Evolutionary conservation across 129 eudicot species (phyloP), one percentile per base, ranked within the genome.

Genomic region (Flaveria ramosissima): DNA sequence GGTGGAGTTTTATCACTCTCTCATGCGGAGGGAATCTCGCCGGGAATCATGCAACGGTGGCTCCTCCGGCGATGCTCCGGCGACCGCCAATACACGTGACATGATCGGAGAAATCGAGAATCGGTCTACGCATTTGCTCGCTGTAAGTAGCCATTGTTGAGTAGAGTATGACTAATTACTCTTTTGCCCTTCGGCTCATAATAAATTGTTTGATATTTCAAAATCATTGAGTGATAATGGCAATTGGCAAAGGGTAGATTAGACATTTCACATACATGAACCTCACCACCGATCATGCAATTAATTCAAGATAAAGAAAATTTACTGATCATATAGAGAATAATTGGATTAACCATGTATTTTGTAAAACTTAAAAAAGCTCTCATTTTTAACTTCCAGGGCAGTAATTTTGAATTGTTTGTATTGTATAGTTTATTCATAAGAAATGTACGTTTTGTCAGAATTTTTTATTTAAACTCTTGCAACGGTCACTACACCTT

Each of bases 51-150:
- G 90, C 50, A 60, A 32, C 61, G 90, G 88, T 0, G 75, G 77
- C 39, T 81, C 87, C 27, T 68, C 85, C 20, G 85, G 71, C 24
- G 87, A 86, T 27, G 86, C 81, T 10, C 80, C 90, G 56, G 62
- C 97, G 21, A 78, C 98, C 72, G 86, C 97, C 21, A 93, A 88
- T 39, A 77, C 93, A 21, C 87, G 90, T 55, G 98, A 93, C 60
- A 88, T 93, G 91, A 92, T 93, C 73, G 98, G 98, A 42, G 98
- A 93, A 69, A 90, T 93, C 75, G 97, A 90, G 89, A 93, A 93
- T 75, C 97, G 97, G 84, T 93, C 98, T 1, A 84, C 98, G 3
- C 91, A 93, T 60, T 87, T 93, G 70, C 93, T 89, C 19, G 97
- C 98, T 21, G 98, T 93, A 80, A 91, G 91, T 84, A 55, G 57